A percentile compares a stretch with the other conserved stretches of the same genome.
Conservation (phyloP, 768 basidiomycete species). For the Pisolithus microcarpus region DNA sequence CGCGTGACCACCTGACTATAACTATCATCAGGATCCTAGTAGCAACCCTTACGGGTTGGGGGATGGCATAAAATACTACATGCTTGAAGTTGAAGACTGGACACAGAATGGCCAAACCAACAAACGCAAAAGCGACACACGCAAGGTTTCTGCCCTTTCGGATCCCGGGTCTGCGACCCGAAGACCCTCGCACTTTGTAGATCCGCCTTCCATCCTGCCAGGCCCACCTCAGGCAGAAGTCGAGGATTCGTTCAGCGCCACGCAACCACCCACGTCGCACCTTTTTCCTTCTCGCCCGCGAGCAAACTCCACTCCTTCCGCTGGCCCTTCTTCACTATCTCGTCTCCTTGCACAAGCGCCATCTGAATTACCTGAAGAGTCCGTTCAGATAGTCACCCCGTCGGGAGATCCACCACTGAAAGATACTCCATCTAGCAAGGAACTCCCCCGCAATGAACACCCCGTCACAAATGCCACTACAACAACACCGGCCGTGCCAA, state of each 20-base stretch:
- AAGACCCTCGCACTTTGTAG: conserved; percentile 6
- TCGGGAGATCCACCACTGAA: conserved; percentile 23
- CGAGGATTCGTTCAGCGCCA: conserved; percentile 62
- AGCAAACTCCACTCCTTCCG: conserved; percentile 59
- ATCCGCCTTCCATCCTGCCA: conserved; percentile 32
- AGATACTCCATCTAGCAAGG: not conserved
- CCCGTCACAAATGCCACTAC: conserved; percentile 16
- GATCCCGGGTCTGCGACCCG: conserved; percentile 36
- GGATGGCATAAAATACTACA: conserved; percentile 87
- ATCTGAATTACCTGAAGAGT: conserved; percentile 29
- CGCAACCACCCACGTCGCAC: conserved; percentile 60
- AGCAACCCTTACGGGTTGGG: conserved; percentile 88
- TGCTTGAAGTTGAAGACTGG: conserved; percentile 93
- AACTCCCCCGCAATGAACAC: conserved; percentile 17
- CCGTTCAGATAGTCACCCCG: conserved; percentile 21
- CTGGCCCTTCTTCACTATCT: conserved; percentile 74
- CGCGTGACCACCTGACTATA: conserved; percentile 1
- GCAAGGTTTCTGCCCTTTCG: conserved; percentile 38
- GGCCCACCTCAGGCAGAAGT: conserved; percentile 64
- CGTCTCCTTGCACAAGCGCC: conserved; percentile 71
- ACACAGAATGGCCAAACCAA: conserved; percentile 61
- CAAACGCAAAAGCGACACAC: conserved; percentile 50
- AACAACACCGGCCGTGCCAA: conserved; percentile 32
- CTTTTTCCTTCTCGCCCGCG: conserved; percentile 59
- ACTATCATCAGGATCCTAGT: conserved; percentile 51